A percentile compares a stretch with the other conserved stretches of the same genome.
phyloP scores from a whole-genome alignment of 768 basidiomycete species.

The Brasilioporus rufonigricans region DNA sequence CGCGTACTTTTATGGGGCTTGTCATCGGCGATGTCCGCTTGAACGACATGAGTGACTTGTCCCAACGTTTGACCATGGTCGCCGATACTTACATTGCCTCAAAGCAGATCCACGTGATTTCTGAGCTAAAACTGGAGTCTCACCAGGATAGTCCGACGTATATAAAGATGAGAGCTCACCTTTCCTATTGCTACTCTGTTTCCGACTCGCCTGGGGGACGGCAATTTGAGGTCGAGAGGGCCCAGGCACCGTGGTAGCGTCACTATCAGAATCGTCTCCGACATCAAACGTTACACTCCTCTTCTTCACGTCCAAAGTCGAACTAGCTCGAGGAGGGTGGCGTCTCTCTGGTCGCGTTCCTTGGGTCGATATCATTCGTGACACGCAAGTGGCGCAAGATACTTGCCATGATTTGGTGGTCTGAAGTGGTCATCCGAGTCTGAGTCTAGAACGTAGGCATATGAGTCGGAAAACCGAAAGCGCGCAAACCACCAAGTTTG shows the following conservation, averaged over 20 bases:
- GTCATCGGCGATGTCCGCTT: conserved; percentile 10
- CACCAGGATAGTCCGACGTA: neutral
- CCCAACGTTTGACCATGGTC: neutral
- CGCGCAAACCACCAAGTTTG: neutral
- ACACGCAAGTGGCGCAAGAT: neutral
- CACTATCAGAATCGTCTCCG: conserved; percentile 10
- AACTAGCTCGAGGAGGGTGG: neutral
- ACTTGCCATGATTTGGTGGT: conserved; percentile 1
- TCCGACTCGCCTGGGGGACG: neutral
- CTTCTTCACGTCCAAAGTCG: neutral
- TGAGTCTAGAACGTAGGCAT: conserved; percentile 13
- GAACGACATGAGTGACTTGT: neutral
- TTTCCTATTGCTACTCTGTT: conserved; percentile 2
- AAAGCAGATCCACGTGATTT: neutral
- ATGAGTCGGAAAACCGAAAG: neutral
- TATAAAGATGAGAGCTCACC: neutral
- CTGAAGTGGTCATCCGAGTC: conserved; percentile 7
- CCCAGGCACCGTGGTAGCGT: conserved; percentile 12
- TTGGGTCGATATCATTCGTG: neutral
- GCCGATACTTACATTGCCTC: conserved; percentile 14
- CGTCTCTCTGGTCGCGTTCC: conserved; percentile 3
- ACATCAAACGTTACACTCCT: conserved; percentile 18
- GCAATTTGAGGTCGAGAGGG: neutral
- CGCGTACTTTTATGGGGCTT: conserved; percentile 6
- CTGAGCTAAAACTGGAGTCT: conserved; percentile 6